These are phyloP conservation scores for Narthecium ossifragum DNA, from an alignment of 106 monocot genomes.

Conservation along the genomic window DNA sequence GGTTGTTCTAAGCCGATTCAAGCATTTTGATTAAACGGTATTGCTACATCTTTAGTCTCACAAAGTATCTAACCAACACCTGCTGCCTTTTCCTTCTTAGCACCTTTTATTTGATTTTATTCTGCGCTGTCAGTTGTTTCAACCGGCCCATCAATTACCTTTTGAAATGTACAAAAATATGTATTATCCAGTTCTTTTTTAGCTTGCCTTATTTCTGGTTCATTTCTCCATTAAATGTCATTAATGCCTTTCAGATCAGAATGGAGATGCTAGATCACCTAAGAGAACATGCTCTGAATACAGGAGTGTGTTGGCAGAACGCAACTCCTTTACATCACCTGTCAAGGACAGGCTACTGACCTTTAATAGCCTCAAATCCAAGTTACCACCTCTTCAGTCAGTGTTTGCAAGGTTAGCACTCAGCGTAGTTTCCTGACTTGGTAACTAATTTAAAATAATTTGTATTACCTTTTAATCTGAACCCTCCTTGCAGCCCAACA, in stretches of 20 bases:
- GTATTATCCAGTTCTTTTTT: too few species aligned
- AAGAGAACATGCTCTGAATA: constrained; percentile 56
- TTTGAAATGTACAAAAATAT: too few species aligned
- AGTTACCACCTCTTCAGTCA: constrained; percentile 83
- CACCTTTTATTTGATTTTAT: too few species aligned
- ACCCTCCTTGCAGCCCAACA: constrained; percentile 67
- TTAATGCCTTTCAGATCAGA: constrained; percentile 39
- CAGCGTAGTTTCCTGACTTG: neutral
- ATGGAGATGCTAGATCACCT: constrained; percentile 57
- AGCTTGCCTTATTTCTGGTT: too few species aligned
- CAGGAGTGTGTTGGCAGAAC: constrained; percentile 60
- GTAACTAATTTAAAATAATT: too few species aligned
- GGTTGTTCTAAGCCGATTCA: too few species aligned
- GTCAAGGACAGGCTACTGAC: constrained; percentile 51
- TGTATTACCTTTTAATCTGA: too few species aligned
- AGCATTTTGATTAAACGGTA: too few species aligned
- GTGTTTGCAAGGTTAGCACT: constrained; percentile 74
- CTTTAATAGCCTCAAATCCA: constrained; percentile 49
- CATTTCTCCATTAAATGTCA: neutral
- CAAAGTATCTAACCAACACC: too few species aligned
- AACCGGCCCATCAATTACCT: too few species aligned
- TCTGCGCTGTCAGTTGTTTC: too few species aligned
- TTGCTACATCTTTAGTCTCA: too few species aligned
- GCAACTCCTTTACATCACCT: constrained; percentile 76
- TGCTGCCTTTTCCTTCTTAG: neutral